Evolutionary conservation across 768 basidiomycete genomes (phyloP).

Genomic region (Rhizopogon vulgaris): DNA sequence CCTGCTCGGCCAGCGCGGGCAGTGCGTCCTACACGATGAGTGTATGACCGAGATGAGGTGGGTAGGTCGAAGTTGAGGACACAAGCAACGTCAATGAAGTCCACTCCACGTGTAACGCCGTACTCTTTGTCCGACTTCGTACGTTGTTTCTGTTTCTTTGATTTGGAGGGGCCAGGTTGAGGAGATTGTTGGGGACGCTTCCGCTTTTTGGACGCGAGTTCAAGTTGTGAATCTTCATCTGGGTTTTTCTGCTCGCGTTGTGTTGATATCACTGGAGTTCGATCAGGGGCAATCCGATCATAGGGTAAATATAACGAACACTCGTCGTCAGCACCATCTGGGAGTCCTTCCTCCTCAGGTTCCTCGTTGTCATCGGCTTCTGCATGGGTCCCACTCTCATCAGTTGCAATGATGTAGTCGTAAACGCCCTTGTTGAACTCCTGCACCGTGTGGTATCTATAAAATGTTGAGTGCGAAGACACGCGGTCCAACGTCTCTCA

Average conservation of each 20-base stretch:
- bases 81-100: slow-evolving; percentile 95
- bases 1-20: slow-evolving; percentile 94
- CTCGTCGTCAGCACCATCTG: slow-evolving; percentile 15
- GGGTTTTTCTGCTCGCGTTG: slow-evolving; percentile 34
- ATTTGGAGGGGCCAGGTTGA: slow-evolving; percentile 21
- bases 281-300: slow-evolving; percentile 13
- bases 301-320: slow-evolving; percentile 17
- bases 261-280: slow-evolving; percentile 43
- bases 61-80: slow-evolving; percentile 99
- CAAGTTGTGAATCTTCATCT: slow-evolving; percentile 14
- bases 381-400: slow-evolving; percentile 64
- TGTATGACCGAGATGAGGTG: slow-evolving; percentile 78
- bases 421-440: slow-evolving; percentile 99
- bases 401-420: slow-evolving; percentile 97
- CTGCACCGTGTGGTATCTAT: slow-evolving; percentile 91
- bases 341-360: slow-evolving; percentile 23
- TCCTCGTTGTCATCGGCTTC: slow-evolving; percentile 48
- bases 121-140: slow-evolving; percentile 68
- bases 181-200: slow-evolving; percentile 44
- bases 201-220: slow-evolving; percentile 42
- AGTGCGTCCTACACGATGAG: slow-evolving; percentile 93
- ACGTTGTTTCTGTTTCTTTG: slow-evolving; percentile 48
- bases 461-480: not conserved
- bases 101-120: slow-evolving; percentile 91
- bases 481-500: not conserved